phyloP scores from a whole-genome alignment of 2,329 filamentous ascomycete species.

The Alternaria arborescens region DNA sequence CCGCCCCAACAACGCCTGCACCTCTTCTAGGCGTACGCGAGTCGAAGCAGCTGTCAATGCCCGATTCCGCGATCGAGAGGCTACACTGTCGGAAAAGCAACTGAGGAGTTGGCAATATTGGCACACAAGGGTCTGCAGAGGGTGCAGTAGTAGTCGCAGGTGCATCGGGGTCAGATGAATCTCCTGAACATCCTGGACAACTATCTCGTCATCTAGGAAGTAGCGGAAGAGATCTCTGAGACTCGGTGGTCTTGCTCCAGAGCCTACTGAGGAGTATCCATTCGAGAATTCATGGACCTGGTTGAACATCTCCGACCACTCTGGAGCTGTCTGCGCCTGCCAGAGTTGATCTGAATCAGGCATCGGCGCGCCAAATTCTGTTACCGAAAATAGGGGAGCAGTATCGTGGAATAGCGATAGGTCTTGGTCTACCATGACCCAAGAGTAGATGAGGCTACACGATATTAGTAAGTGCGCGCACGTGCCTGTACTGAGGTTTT shows the following conservation, averaged over 20 bases:
- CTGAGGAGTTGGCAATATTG: slow-evolving; percentile 71
- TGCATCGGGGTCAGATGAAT: slow-evolving; percentile 64
- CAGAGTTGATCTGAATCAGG: slow-evolving; percentile 70
- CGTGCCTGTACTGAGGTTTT: slow-evolving; percentile 28
- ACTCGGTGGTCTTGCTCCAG: slow-evolving; percentile 64
- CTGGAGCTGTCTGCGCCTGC: slow-evolving; percentile 65
- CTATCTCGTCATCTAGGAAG: slow-evolving; percentile 71
- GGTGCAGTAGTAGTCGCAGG: slow-evolving; percentile 73
- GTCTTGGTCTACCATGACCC: slow-evolving; percentile 78
- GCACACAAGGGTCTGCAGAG: slow-evolving; percentile 70
- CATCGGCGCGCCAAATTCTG: slow-evolving; percentile 70
- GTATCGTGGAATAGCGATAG: slow-evolving; percentile 52
- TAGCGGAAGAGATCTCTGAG: slow-evolving; percentile 72
- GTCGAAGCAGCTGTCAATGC: slow-evolving; percentile 68
- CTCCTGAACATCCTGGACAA: slow-evolving; percentile 56
- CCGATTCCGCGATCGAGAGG: slow-evolving; percentile 56
- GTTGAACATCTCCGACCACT: slow-evolving; percentile 69
- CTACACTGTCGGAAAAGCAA: slow-evolving; percentile 68
- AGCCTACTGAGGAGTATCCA: slow-evolving; percentile 63
- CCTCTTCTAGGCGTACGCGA: slow-evolving; percentile 68
- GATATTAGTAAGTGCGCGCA: slow-evolving; percentile 27
- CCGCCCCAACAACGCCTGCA: slow-evolving; percentile 68
- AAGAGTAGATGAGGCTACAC: slow-evolving; percentile 73
- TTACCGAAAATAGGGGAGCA: slow-evolving; percentile 66
- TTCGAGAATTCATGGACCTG: slow-evolving; percentile 65